phyloP scores from a whole-genome alignment of 129 eudicot genomes.

The Logfia minima region DNA sequence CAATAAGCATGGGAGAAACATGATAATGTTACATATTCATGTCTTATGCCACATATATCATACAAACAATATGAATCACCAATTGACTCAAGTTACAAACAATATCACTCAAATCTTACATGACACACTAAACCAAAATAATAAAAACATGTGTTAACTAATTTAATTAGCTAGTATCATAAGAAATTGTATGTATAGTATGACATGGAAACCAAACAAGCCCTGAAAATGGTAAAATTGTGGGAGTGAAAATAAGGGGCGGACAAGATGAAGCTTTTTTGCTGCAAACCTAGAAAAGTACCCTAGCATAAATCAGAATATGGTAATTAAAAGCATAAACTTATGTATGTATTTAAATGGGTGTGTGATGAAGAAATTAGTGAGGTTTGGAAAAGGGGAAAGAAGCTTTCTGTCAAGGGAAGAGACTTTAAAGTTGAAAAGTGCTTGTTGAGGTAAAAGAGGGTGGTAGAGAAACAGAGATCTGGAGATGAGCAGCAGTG shows the following conservation, averaged over 20 bases:
- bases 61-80: slow-evolving; percentile 16
- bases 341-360: neutral
- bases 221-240: neutral
- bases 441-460: slow-evolving; percentile 38
- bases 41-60: slow-evolving; percentile 15
- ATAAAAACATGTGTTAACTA: neutral
- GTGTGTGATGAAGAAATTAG: neutral
- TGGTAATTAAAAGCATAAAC: neutral
- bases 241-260: slow-evolving; percentile 15
- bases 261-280: slow-evolving; percentile 39
- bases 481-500: slow-evolving; percentile 36
- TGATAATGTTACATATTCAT: slow-evolving; percentile 20
- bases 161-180: neutral
- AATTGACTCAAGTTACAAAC: slow-evolving; percentile 2
- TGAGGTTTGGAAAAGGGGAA: slow-evolving; percentile 17
- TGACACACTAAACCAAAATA: neutral
- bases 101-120: neutral
- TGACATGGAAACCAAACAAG: slow-evolving; percentile 6
- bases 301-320: neutral
- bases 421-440: slow-evolving; percentile 28
- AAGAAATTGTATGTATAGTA: neutral
- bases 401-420: slow-evolving; percentile 33
- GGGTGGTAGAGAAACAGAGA: slow-evolving; percentile 31
- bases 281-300: slow-evolving; percentile 32
- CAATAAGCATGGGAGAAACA: slow-evolving; percentile 18